phyloP scores from a whole-genome alignment of 2,329 filamentous ascomycete genomes.

The Xylaria multiplex region DNA sequence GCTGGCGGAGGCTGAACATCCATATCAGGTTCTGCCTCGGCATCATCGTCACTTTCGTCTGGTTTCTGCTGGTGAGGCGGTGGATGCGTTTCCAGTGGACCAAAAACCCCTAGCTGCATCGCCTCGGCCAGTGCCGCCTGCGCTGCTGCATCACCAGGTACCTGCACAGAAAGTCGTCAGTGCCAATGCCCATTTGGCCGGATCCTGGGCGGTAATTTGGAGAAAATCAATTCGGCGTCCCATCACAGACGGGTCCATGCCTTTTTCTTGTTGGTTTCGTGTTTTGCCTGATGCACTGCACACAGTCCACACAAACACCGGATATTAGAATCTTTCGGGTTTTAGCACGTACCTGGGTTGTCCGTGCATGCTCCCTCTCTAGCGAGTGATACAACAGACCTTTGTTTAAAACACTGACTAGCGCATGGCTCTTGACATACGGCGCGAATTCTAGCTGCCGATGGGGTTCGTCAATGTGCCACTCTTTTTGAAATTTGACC shows the following conservation, averaged over 20 bases:
- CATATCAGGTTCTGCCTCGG: constrained; percentile 44
- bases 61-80: constrained; percentile 49
- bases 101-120: constrained; percentile 65
- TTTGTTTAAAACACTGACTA: constrained; percentile 71
- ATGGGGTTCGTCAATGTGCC: constrained; percentile 71
- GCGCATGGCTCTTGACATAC: constrained; percentile 71
- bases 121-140: constrained; percentile 58
- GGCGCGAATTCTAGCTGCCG: constrained; percentile 71
- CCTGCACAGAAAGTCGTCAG: constrained; percentile 59
- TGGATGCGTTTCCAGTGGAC: constrained; percentile 61
- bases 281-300: constrained; percentile 41
- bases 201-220: constrained; percentile 44
- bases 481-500: constrained; percentile 74
- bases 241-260: constrained; percentile 35
- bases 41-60: constrained; percentile 50
- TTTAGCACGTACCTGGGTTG: constrained; percentile 57
- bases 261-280: constrained; percentile 37
- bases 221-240: constrained; percentile 40
- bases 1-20: constrained; percentile 51
- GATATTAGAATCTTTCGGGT: constrained; percentile 25
- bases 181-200: constrained; percentile 52
- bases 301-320: constrained; percentile 25
- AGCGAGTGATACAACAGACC: constrained; percentile 70
- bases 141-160: constrained; percentile 57
- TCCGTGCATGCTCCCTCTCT: constrained; percentile 64